A percentile compares a stretch with the other conserved stretches of the same genome.
These are phyloP conservation scores for Tetrapisispora pingtungensis DNA, from an alignment of 805 yeast genomes.

Conservation along the genomic window DNA sequence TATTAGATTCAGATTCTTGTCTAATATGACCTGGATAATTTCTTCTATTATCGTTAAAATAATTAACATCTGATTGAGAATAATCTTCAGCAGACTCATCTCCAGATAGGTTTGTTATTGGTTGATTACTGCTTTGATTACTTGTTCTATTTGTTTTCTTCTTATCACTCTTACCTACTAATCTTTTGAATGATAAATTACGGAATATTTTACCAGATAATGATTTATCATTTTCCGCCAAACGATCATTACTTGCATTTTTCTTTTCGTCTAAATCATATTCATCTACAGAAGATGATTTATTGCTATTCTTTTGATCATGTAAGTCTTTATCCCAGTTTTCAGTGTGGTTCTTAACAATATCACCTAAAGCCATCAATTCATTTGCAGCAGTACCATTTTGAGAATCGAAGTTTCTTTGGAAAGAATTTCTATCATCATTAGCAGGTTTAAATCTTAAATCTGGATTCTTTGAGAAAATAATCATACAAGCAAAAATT, in stretches of 20 bases:
- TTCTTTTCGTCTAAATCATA: conserved; percentile 5
- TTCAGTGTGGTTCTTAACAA: conserved; percentile 26
- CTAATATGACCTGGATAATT: conserved; percentile 22
- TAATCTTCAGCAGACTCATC: background rate
- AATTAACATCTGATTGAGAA: background rate
- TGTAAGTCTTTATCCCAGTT: conserved; percentile 63
- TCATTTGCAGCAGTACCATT: background rate
- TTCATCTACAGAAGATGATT: conserved; percentile 3
- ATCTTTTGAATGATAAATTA: conserved; percentile 12
- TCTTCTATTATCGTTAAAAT: conserved; percentile 6
- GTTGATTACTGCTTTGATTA: background rate
- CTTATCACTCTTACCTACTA: conserved; percentile 1
- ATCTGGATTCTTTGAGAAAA: conserved; percentile 78
- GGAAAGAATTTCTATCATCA: conserved; percentile 91
- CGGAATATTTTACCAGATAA: conserved; percentile 16
- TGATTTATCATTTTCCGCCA: conserved; percentile 9
- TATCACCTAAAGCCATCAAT: conserved; percentile 2
- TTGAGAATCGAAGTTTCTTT: conserved; percentile 24
- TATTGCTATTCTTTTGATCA: conserved; percentile 5
- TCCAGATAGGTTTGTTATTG: background rate
- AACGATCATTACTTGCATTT: conserved; percentile 12
- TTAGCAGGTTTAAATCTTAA: conserved; percentile 78
- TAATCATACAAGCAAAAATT: conserved; percentile 49
- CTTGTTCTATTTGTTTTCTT: conserved; percentile 3
- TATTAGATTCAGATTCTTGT: conserved; percentile 22